Evolutionary conservation across 169 alveolate species (phyloP).

Genomic region (Toxoplasma gondii): DNA sequence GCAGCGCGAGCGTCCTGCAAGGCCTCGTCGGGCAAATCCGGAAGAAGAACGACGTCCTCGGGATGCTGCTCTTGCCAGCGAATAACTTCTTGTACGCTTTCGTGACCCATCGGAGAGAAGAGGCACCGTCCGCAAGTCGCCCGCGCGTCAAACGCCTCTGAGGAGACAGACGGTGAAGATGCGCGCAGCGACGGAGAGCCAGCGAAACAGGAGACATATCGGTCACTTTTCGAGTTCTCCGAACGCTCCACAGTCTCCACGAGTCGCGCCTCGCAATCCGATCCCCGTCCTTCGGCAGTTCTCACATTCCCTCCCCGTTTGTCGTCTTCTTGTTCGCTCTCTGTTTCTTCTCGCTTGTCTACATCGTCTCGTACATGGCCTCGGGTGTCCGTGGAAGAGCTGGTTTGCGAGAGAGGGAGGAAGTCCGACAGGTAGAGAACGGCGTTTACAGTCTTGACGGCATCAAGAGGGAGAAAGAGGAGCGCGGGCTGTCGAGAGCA

Average conservation of each 20-base stretch:
- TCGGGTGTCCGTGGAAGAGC: background rate
- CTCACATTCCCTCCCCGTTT: background rate
- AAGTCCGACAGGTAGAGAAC: slow-evolving; percentile 21
- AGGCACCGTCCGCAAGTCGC: background rate
- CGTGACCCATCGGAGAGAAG: slow-evolving; percentile 15
- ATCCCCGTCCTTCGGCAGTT: background rate
- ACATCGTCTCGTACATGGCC: background rate
- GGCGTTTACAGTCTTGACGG: background rate
- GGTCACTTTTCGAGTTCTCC: too few species aligned
- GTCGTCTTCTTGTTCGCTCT: background rate
- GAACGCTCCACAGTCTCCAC: too few species aligned
- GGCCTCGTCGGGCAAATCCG: slow-evolving; percentile 58
- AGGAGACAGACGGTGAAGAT: too few species aligned
- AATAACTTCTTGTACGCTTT: background rate
- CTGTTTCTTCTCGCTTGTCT: background rate
- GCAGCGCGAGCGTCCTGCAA: slow-evolving; percentile 4
- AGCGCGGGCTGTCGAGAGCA: slow-evolving; percentile 41
- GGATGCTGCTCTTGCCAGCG: background rate
- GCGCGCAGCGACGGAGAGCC: too few species aligned
- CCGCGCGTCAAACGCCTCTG: too few species aligned
- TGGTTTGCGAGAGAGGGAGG: background rate
- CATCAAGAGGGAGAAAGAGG: slow-evolving; percentile 16
- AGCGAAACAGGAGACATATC: too few species aligned
- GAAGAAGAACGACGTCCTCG: slow-evolving; percentile 47
- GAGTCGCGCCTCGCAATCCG: background rate